Conservation (phyloP, 2,329 filamentous ascomycete genomes). For the Arthrinium phaeospermum region DNA sequence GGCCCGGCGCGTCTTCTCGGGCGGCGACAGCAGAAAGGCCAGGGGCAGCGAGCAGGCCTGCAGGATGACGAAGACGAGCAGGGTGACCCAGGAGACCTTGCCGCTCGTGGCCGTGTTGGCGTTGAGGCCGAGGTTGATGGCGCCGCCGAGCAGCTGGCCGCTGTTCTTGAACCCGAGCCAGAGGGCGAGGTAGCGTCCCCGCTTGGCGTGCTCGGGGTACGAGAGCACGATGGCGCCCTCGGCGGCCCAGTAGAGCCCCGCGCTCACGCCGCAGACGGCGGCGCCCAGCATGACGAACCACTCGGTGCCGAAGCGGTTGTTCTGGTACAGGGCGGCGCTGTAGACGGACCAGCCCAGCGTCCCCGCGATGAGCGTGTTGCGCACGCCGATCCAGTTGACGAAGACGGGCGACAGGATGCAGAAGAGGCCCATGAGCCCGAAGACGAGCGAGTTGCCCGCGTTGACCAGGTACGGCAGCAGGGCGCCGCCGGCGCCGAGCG, state of each 20-base stretch:
- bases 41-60: slow-evolving; percentile 70
- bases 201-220: slow-evolving; percentile 74
- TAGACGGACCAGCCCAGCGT: slow-evolving; percentile 75
- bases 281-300: slow-evolving; percentile 75
- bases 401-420: slow-evolving; percentile 70
- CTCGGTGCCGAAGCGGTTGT: slow-evolving; percentile 71
- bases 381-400: slow-evolving; percentile 72
- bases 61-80: slow-evolving; percentile 72
- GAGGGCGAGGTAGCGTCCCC: slow-evolving; percentile 69
- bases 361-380: slow-evolving; percentile 72
- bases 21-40: slow-evolving; percentile 65
- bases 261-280: slow-evolving; percentile 71
- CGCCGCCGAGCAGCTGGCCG: slow-evolving; percentile 74
- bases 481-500: slow-evolving; percentile 71
- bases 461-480: slow-evolving; percentile 71
- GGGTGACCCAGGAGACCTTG: slow-evolving; percentile 72
- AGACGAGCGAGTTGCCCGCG: slow-evolving; percentile 72
- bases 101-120: slow-evolving; percentile 61
- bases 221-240: slow-evolving; percentile 75
- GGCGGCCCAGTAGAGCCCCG: slow-evolving; percentile 77
- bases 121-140: slow-evolving; percentile 74
- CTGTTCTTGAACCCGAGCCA: slow-evolving; percentile 67
- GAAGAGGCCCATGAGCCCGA: slow-evolving; percentile 74
- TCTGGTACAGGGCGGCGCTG: slow-evolving; percentile 73
- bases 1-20: slow-evolving; percentile 65